Percentiles rank a stretch among this genome's conserved stretches.
Evolutionary conservation across 257 asterid genomes (phyloP).

Genomic region (Vinca minor): DNA sequence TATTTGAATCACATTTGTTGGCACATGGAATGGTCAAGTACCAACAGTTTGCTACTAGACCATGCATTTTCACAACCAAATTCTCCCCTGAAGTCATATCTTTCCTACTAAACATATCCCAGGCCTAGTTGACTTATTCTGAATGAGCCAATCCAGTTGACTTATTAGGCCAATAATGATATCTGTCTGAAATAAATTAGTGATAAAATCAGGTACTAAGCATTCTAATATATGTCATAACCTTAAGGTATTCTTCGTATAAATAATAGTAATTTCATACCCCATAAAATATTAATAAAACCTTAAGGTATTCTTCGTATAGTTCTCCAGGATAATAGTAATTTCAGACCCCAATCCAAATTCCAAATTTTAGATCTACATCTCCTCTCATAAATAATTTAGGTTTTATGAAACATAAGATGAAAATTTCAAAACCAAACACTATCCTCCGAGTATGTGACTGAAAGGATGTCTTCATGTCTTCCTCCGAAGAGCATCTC

Average conservation of each 20-base stretch:
- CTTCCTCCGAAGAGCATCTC: not conserved
- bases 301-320: no score
- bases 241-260: not conserved
- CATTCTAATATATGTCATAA: not conserved
- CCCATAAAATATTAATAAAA: no score
- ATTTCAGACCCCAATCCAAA: no score
- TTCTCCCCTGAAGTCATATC: not conserved
- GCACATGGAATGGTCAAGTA: not conserved
- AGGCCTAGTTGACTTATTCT: not conserved
- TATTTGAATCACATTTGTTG: not conserved
- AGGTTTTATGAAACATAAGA: no score
- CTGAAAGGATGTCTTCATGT: not conserved
- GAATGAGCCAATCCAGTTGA: no score
- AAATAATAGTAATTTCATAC: no score
- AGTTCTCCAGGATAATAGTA: no score
- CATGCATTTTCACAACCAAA: not conserved
- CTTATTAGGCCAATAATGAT: not conserved
- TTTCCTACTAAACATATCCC: not conserved
- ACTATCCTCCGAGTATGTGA: no score
- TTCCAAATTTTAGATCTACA: no score
- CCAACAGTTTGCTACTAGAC: not conserved
- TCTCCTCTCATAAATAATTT: no score
- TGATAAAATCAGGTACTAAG: not conserved
- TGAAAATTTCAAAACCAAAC: no score
- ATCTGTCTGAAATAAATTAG: not conserved